Evolutionary conservation across 495 filamentous ascomycete species (phyloP).

Genomic region (Lasiosphaeris hirsuta): DNA sequence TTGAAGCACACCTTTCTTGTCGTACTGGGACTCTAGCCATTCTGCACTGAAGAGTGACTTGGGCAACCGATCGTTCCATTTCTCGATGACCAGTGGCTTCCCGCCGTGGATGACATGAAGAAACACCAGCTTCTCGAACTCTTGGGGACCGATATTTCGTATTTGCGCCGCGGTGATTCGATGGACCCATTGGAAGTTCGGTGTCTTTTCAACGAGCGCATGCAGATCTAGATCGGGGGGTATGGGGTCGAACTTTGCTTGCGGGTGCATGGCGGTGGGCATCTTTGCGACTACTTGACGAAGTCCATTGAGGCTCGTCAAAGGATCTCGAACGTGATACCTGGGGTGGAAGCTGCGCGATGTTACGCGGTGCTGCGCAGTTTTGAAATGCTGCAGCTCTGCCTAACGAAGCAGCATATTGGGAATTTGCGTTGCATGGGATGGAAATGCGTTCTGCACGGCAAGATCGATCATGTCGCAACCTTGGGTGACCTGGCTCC

Average conservation of each 20-base stretch:
- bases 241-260: slow-evolving; percentile 78
- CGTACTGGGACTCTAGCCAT: slow-evolving; percentile 73
- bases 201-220: slow-evolving; percentile 65
- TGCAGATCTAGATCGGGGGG: slow-evolving; percentile 75
- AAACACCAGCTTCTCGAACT: slow-evolving; percentile 76
- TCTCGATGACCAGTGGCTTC: slow-evolving; percentile 83
- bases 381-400: no score
- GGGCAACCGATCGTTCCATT: slow-evolving; percentile 67
- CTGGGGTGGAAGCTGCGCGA: no score
- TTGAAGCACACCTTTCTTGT: slow-evolving; percentile 58
- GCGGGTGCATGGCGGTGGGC: slow-evolving; percentile 64
- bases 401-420: no score
- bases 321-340: no score
- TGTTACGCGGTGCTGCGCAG: no score
- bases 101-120: slow-evolving; percentile 79
- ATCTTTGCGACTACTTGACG: slow-evolving; percentile 41
- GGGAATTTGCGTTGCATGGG: no score
- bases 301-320: no score
- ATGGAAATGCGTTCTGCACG: no score
- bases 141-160: slow-evolving; percentile 62
- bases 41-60: slow-evolving; percentile 67
- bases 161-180: slow-evolving; percentile 74
- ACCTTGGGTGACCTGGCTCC: no score
- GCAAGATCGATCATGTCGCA: no score
- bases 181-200: slow-evolving; percentile 79